A percentile compares a stretch with the other conserved stretches of the same genome.
Conservation (phyloP, 805 yeast species). For the Yamadazyma akitaensis region DNA sequence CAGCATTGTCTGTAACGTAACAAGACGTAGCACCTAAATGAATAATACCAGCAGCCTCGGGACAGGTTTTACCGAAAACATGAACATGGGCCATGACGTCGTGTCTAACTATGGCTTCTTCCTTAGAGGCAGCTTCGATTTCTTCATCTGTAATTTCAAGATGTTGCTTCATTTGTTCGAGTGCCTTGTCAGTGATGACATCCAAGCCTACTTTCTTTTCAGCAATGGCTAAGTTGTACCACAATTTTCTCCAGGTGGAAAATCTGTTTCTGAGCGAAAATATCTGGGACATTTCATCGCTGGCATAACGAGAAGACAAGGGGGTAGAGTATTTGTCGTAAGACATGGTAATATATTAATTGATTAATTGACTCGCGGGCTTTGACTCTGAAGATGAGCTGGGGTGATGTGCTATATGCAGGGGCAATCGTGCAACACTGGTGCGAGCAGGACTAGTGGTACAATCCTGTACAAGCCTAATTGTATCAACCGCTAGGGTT, state of each 20-base stretch:
- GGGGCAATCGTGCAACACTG: neutral
- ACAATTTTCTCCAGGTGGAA: constrained; percentile 97
- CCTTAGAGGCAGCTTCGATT: constrained; percentile 80
- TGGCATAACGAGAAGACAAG: constrained; percentile 93
- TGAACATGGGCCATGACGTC: constrained; percentile 99
- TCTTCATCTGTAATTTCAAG: constrained; percentile 88
- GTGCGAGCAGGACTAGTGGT: neutral
- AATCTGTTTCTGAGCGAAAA: constrained; percentile 92
- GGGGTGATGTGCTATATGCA: neutral
- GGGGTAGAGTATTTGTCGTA: constrained; percentile 87
- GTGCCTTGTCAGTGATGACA: constrained; percentile 86
- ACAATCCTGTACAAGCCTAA: too few relatives aligned
- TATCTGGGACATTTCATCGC: constrained; percentile 92
- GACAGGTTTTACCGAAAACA: constrained; percentile 87
- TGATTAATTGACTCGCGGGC: constrained; percentile 8
- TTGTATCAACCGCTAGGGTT: too few relatives aligned
- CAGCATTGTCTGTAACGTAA: constrained; percentile 97
- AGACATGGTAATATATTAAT: constrained; percentile 23
- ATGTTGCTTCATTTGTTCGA: constrained; percentile 77
- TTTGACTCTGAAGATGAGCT: constrained; percentile 9
- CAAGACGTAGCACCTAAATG: constrained; percentile 98
- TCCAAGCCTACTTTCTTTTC: constrained; percentile 86
- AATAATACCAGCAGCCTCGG: constrained; percentile 96
- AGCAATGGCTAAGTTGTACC: constrained; percentile 94
- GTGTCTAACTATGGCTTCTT: constrained; percentile 97